Evolutionary conservation across 169 alveolate genomes (phyloP).

Genomic region (Prorocentrum cordatum): DNA sequence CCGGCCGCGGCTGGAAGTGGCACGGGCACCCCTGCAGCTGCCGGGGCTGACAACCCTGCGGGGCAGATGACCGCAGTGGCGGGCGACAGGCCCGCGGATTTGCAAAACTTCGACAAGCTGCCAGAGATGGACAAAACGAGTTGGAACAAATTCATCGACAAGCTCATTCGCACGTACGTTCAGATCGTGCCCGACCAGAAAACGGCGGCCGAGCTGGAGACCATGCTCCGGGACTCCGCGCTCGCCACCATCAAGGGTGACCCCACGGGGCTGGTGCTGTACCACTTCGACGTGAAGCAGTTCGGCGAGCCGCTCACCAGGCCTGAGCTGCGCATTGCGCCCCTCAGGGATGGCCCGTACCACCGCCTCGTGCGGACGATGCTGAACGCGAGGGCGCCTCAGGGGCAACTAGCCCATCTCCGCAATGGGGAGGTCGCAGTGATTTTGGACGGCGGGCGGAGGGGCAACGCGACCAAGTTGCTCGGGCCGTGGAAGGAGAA

Average conservation of each 20-base stretch:
- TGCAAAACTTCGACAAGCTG: neutral
- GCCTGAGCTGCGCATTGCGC: neutral
- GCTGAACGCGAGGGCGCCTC: neutral
- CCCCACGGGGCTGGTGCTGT: neutral
- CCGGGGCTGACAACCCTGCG: neutral
- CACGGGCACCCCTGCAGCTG: neutral
- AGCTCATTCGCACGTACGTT: neutral
- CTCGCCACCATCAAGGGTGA: neutral
- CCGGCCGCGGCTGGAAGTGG: slow-evolving; percentile 2
- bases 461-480: neutral
- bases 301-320: slow-evolving; percentile 4
- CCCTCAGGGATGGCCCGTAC: slow-evolving; percentile 1
- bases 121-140: neutral
- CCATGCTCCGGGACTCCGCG: neutral
- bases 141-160: neutral
- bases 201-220: neutral
- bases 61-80: neutral
- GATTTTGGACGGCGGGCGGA: neutral
- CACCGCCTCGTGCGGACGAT: neutral
- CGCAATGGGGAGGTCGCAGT: neutral
- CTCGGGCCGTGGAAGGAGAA: slow-evolving; percentile 3
- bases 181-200: neutral
- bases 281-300: neutral
- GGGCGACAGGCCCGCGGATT: neutral
- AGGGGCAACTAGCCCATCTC: neutral